Percentiles rank a stretch among this genome's conserved stretches.
These are phyloP conservation scores for Fimicolochytrium jonesii DNA, from an alignment of 192 early-diverging fungal genomes.

Conservation along the genomic window DNA sequence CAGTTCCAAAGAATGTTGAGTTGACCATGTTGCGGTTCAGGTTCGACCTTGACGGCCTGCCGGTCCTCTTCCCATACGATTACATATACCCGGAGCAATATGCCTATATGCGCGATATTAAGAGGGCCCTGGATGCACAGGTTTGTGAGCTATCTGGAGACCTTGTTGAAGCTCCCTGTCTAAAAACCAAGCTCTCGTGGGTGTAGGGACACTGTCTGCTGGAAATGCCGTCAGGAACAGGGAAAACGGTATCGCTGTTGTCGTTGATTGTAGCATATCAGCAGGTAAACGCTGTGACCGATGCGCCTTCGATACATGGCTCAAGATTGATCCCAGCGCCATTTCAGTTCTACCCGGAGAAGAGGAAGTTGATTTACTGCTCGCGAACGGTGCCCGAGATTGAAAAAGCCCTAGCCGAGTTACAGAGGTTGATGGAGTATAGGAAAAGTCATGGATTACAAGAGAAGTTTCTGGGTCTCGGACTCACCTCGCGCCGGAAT, in stretches of 20 bases:
- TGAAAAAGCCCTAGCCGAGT: slow-evolving; percentile 96
- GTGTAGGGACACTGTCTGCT: slow-evolving; percentile 89
- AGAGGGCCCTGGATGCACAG: slow-evolving; percentile 85
- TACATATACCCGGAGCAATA: slow-evolving; percentile 99
- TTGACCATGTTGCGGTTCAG: too few species aligned
- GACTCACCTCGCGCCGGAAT: slow-evolving; percentile 89
- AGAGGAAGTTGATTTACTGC: slow-evolving; percentile 98
- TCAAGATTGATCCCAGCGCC: too few species aligned
- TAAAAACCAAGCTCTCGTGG: background rate
- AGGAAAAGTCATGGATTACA: slow-evolving; percentile 59
- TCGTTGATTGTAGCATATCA: slow-evolving; percentile 96
- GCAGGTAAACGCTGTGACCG: slow-evolving; percentile 56
- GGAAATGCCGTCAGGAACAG: slow-evolving; percentile 99
- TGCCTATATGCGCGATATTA: slow-evolving; percentile 95
- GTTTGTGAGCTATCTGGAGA: too few species aligned
- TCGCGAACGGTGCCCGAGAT: slow-evolving; percentile 99
- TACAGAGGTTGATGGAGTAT: slow-evolving; percentile 87
- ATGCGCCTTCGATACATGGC: too few species aligned
- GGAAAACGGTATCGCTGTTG: slow-evolving; percentile 93
- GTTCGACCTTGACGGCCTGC: slow-evolving; percentile 80
- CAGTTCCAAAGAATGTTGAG: too few species aligned
- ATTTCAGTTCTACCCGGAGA: slow-evolving; percentile 75
- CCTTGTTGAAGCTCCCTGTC: slow-evolving; percentile 1
- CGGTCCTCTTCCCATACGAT: slow-evolving; percentile 97
- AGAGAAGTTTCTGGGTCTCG: slow-evolving; percentile 85